Conservation (phyloP, 495 filamentous ascomycete species). For the Tetracladium marchalianum region DNA sequence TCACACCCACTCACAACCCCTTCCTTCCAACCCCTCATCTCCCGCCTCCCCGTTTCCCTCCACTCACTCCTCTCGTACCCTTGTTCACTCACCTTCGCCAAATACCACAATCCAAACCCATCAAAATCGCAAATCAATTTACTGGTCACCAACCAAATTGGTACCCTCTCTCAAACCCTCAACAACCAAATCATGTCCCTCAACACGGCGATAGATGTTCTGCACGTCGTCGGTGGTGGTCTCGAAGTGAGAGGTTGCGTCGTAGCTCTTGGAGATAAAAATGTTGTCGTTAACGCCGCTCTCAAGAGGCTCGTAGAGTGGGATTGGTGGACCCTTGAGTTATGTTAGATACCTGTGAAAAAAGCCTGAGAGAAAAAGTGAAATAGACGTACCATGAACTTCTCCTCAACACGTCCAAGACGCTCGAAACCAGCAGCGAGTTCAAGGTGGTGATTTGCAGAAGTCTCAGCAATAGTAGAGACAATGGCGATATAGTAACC, state of each 20-base stretch:
- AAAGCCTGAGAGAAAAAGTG: not conserved
- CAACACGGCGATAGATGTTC: conserved; percentile 82
- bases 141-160: conserved; percentile 40
- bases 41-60: too few relatives aligned
- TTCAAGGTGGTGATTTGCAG: conserved; percentile 89
- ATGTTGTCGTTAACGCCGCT: conserved; percentile 82
- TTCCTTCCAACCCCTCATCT: too few relatives aligned
- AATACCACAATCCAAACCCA: not conserved
- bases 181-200: conserved; percentile 76
- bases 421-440: conserved; percentile 89
- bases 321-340: conserved; percentile 62
- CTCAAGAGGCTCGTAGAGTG: conserved; percentile 85
- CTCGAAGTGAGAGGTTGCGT: conserved; percentile 96
- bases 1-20: too few relatives aligned
- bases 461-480: conserved; percentile 88
- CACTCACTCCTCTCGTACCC: too few relatives aligned
- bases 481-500: conserved; percentile 99
- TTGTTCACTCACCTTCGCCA: too few relatives aligned
- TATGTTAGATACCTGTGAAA: not conserved
- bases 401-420: conserved; percentile 90
- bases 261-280: conserved; percentile 98
- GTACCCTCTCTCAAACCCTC: conserved; percentile 47
- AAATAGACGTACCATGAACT: conserved; percentile 63
- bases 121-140: conserved; percentile 1
- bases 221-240: conserved; percentile 82